A percentile compares a stretch with the other conserved stretches of the same genome.
phyloP scores from a whole-genome alignment of 176 grass and related monocot genomes.

The Lolium multiflorum region DNA sequence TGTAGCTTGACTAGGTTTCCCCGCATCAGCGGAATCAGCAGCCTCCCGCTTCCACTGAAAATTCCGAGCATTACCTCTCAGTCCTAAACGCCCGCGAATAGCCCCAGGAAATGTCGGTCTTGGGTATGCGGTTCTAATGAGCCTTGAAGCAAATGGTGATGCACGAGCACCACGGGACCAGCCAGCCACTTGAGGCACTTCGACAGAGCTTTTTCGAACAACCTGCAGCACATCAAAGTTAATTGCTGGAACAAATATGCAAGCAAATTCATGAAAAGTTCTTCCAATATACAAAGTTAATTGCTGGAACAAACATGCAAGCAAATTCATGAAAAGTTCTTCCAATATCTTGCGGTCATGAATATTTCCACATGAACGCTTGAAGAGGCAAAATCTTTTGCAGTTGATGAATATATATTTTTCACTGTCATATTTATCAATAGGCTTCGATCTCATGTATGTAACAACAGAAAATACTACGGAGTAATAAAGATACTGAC shows the following conservation, averaged over 20 bases:
- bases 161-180: constrained; percentile 52
- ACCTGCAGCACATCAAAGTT: constrained; percentile 56
- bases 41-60: constrained; percentile 87
- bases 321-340: constrained; percentile 15
- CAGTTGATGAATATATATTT: neutral
- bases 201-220: constrained; percentile 63
- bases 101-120: constrained; percentile 53
- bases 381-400: constrained; percentile 10
- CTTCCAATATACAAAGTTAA: neutral
- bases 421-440: constrained; percentile 12
- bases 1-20: constrained; percentile 49
- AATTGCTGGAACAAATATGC: neutral
- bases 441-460: neutral
- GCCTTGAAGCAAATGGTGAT: constrained; percentile 65
- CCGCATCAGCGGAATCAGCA: constrained; percentile 33
- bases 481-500: constrained; percentile 21
- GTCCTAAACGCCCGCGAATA: constrained; percentile 50
- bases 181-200: constrained; percentile 57
- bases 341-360: neutral
- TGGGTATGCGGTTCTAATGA: constrained; percentile 64
- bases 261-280: constrained; percentile 14
- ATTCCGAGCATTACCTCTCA: constrained; percentile 74
- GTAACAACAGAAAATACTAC: neutral
- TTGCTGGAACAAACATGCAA: neutral
- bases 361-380: constrained; percentile 10